phyloP scores from a whole-genome alignment of 2,329 filamentous ascomycete species.

The Xenoacremonium recifei region DNA sequence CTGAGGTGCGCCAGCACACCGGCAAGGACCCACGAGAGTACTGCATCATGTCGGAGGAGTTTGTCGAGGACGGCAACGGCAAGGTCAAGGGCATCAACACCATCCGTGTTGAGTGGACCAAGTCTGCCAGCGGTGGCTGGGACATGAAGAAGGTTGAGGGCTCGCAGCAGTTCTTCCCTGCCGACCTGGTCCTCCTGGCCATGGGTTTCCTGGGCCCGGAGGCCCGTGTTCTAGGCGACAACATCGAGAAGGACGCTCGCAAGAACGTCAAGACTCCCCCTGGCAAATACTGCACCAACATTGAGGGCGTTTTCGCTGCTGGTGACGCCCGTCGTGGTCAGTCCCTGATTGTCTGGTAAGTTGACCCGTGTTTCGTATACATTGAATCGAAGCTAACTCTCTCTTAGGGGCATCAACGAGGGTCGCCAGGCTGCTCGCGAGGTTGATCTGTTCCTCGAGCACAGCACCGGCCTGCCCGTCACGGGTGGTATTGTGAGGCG shows the following conservation, averaged over 20 bases:
- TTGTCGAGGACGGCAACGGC: constrained; percentile 83
- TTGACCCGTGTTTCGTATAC: constrained; percentile 15
- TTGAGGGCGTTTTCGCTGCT: constrained; percentile 87
- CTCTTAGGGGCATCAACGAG: constrained; percentile 85
- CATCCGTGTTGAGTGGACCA: constrained; percentile 93
- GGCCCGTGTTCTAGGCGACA: constrained; percentile 80
- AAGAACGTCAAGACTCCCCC: constrained; percentile 95
- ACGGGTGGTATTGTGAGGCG: constrained; percentile 92
- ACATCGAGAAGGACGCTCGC: constrained; percentile 84
- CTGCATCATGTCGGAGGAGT: constrained; percentile 98
- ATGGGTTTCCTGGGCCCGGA: constrained; percentile 98
- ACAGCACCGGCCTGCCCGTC: constrained; percentile 76
- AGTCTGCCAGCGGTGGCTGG: constrained; percentile 85
- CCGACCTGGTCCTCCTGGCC: constrained; percentile 88
- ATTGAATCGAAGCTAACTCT: constrained; percentile 30
- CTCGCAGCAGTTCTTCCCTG: constrained; percentile 93
- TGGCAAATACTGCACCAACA: constrained; percentile 84
- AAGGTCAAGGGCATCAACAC: constrained; percentile 96
- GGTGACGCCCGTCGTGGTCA: constrained; percentile 95
- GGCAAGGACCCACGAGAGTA: constrained; percentile 95
- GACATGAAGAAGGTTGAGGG: constrained; percentile 98
- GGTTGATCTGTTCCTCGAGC: constrained; percentile 83
- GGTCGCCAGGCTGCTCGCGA: constrained; percentile 90
- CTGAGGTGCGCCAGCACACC: constrained; percentile 93
- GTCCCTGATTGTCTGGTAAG: constrained; percentile 92